Conservation (phyloP, 2,329 filamentous ascomycete genomes). For the Hypoxylon sp. region DNA sequence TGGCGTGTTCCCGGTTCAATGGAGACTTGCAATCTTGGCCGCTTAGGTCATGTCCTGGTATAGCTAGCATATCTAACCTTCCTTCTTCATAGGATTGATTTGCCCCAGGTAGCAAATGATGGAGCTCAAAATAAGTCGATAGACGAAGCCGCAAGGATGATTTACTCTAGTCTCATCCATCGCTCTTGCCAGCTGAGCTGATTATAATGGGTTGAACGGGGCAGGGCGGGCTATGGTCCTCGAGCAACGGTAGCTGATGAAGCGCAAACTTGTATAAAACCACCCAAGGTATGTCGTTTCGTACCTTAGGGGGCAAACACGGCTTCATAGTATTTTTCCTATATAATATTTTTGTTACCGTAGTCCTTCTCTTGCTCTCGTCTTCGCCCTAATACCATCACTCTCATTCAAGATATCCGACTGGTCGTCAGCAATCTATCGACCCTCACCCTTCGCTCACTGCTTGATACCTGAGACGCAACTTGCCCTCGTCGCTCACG, state of each 20-base stretch:
- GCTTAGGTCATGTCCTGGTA: background rate
- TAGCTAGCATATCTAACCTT: too few species aligned
- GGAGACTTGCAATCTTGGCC: background rate
- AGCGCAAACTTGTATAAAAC: too few species aligned
- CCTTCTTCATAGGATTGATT: too few species aligned
- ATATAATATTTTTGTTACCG: background rate
- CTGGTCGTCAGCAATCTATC: background rate
- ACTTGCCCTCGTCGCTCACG: background rate
- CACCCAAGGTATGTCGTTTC: too few species aligned
- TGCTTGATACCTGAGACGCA: background rate
- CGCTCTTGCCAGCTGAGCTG: background rate
- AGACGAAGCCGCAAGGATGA: background rate
- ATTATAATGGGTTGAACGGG: background rate
- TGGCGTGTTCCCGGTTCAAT: background rate
- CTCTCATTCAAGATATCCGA: background rate
- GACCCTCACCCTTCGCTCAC: background rate
- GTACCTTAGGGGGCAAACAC: background rate
- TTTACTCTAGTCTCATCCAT: slow-evolving; percentile 2
- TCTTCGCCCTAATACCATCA: background rate
- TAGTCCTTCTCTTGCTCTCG: background rate
- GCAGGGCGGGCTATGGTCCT: too few species aligned
- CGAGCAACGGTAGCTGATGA: too few species aligned
- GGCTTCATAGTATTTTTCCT: background rate
- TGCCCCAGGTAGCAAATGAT: background rate
- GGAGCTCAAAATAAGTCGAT: background rate